Evolutionary conservation across 129 eudicot species (phyloP).

Genomic region (Tanacetum coccineum): DNA sequence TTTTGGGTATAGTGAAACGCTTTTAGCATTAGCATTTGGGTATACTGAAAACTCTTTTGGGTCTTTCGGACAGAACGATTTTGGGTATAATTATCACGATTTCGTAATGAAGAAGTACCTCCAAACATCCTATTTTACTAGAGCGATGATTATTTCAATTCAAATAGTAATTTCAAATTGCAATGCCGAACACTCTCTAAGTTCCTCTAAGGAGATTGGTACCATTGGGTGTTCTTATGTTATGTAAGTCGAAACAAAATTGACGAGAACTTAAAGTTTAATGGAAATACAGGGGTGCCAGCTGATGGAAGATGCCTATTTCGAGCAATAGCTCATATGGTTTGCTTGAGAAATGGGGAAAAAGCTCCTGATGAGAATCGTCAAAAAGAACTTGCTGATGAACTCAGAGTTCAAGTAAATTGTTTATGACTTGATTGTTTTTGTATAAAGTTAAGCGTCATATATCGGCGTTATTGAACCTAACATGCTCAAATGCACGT

Average conservation of each 20-base stretch:
- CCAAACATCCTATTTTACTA: too few species aligned
- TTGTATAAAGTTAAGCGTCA: not conserved
- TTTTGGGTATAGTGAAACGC: too few species aligned
- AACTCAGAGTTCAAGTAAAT: constrained; percentile 54
- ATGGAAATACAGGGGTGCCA: constrained; percentile 38
- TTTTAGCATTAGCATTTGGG: too few species aligned
- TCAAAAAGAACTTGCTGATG: constrained; percentile 62
- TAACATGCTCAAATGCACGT: not conserved
- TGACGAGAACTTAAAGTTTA: not conserved
- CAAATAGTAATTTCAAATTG: too few species aligned
- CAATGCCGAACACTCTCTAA: too few species aligned
- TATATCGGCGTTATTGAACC: not conserved
- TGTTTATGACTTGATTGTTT: not conserved
- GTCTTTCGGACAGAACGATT: too few species aligned
- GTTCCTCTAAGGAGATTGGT: too few species aligned
- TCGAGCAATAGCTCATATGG: constrained; percentile 66
- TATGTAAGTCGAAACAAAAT: not conserved
- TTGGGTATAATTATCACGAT: too few species aligned
- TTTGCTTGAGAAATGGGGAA: constrained; percentile 55
- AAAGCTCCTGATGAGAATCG: constrained; percentile 53
- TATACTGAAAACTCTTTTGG: too few species aligned
- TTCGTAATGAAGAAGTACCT: too few species aligned
- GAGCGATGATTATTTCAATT: too few species aligned
- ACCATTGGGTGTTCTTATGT: too few species aligned
- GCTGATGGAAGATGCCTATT: constrained; percentile 64